Base-by-base conservation (phyloP, 805 yeast genomes). In the Saturnispora hagleri region DNA sequence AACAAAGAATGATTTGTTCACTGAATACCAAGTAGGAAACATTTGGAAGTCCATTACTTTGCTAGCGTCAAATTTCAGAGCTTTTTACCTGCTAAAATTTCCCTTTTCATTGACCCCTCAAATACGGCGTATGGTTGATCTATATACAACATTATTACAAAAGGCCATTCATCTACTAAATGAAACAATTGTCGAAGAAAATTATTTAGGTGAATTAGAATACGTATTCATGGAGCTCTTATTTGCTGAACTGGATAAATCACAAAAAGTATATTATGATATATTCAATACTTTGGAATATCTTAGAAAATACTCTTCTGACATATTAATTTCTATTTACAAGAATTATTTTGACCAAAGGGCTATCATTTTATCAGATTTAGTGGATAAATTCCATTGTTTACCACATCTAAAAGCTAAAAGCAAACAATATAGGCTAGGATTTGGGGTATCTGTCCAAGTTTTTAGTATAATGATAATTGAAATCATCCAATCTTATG, bases 291-390 rank as follows among this genome's bases (percentile, higher is more conserved):
- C 28, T 5, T 53, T 59, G 12, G 66, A 65, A 17, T 53, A 54
- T 13, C 41, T 62, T 1, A 55, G 66, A 4, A 69, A 69, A 15
- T 57, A 61, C 12, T 58, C 68, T 38, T 60, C 72, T 33, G 59
- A 65, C 10, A 55, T 75, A 36, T 43, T 69, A 17, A 59, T 62
- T 15, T 50, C 68, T 6, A 67, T 80, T 10, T 81, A 77, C 60
- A 58, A 61, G 35, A 62, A 60, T 18, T 61, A 72, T 47, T 65
- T 69, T 1, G 75, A 73, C 41, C 95, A 88, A 59, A 67, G 86
- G 51, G 65, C 66, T 1, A 84, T 82, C 59, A 72, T 88, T 5
- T 58, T 86, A 7, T 76, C 76, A 50, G 93, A 88, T 61, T 58
- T 85, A 2, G 58, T 84, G 12, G 65, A 73, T 2, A 76, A 75